phyloP scores from a whole-genome alignment of 441 rosid genomes.

The Erodium trifolium region DNA sequence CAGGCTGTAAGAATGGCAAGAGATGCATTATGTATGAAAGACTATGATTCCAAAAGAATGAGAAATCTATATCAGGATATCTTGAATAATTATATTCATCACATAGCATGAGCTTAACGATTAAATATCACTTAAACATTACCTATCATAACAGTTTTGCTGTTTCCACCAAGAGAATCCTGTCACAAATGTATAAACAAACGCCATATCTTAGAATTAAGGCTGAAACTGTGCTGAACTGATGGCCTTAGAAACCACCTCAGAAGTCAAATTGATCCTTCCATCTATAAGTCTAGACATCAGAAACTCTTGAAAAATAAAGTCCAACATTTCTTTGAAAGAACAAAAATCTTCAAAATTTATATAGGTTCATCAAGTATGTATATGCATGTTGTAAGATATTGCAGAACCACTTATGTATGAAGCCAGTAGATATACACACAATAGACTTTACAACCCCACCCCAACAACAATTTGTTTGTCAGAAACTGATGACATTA shows the following conservation, averaged over 20 bases:
- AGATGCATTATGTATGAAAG: constrained; percentile 16
- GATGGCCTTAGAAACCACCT: not conserved
- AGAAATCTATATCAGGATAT: constrained; percentile 8
- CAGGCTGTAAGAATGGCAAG: constrained; percentile 44
- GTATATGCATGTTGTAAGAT: not conserved
- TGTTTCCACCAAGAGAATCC: constrained; percentile 72
- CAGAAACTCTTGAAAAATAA: not conserved
- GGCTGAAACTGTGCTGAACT: not conserved
- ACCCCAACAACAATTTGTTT: too few relatives aligned
- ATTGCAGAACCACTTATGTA: not conserved
- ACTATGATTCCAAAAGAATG: constrained; percentile 9
- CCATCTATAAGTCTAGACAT: not conserved
- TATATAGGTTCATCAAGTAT: not conserved
- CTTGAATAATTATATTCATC: not conserved
- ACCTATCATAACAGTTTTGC: constrained; percentile 68
- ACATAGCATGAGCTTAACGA: not conserved
- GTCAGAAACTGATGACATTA: too few relatives aligned
- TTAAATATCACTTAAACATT: constrained; percentile 15
- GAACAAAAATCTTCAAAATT: not conserved
- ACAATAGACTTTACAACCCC: too few relatives aligned
- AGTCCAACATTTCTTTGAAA: not conserved
- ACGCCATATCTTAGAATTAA: not conserved
- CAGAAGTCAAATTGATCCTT: not conserved
- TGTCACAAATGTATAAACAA: constrained; percentile 23
- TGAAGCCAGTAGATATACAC: not conserved